Conservation (phyloP, 1,139 yeast genomes). For the Blastobotrys apis region DNA sequence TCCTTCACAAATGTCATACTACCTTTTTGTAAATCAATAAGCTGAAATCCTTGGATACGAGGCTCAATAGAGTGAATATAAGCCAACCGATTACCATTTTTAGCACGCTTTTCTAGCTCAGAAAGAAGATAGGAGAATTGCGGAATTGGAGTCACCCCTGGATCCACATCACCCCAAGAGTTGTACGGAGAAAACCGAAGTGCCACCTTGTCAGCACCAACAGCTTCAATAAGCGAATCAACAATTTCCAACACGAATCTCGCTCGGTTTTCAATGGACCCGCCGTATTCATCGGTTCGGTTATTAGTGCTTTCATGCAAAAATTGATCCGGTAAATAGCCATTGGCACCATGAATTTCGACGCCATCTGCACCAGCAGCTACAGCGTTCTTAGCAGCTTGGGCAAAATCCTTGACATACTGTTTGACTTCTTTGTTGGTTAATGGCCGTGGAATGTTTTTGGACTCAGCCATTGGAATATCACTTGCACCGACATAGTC, state of each 20-base stretch:
- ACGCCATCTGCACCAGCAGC: conserved; percentile 66
- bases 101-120: conserved; percentile 31
- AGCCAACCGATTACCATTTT: conserved; percentile 43
- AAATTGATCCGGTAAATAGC: conserved; percentile 62
- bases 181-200: conserved; percentile 61
- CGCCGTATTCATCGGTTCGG: conserved; percentile 69
- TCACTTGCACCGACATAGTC: conserved; percentile 1
- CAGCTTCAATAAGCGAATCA: conserved; percentile 41
- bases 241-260: conserved; percentile 54
- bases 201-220: conserved; percentile 53
- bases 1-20: conserved; percentile 21
- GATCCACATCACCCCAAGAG: conserved; percentile 39
- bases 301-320: conserved; percentile 47
- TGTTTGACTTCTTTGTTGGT: conserved; percentile 44
- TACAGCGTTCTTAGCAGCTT: conserved; percentile 47
- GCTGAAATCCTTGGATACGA: conserved; percentile 18
- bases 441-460: conserved; percentile 31
- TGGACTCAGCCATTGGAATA: not conserved
- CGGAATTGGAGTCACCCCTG: conserved; percentile 30
- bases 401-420: conserved; percentile 37
- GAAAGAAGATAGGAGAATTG: conserved; percentile 25
- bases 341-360: conserved; percentile 69
- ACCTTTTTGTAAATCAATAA: conserved; percentile 26
- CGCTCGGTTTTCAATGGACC: conserved; percentile 61
- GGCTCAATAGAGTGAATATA: conserved; percentile 54